phyloP scores from a whole-genome alignment of 2,329 filamentous ascomycete species.

The Colletotrichum zoysiae region DNA sequence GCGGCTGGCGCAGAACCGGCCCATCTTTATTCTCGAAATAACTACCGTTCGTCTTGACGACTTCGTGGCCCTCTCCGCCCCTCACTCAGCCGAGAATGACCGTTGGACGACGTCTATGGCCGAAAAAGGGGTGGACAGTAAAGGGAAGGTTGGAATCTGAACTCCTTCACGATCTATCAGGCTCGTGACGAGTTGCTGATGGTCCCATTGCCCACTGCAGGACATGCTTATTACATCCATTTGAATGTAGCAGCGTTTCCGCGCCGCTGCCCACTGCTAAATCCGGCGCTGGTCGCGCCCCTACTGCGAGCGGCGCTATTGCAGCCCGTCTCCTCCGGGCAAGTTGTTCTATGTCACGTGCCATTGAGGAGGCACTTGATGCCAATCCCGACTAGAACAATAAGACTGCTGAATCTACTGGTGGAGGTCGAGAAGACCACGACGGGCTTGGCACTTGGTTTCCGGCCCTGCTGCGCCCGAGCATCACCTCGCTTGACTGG shows the following conservation, averaged over 20 bases:
- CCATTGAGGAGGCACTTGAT: neutral
- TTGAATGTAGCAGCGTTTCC: no score
- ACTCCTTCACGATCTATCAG: no score
- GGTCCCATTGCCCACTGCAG: no score
- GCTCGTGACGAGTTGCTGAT: no score
- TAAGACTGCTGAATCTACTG: neutral
- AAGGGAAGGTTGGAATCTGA: no score
- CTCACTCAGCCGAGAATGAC: neutral
- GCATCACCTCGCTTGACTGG: neutral
- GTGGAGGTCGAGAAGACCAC: neutral
- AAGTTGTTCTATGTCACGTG: neutral
- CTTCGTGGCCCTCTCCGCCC: neutral
- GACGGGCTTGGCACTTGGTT: neutral
- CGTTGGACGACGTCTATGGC: neutral
- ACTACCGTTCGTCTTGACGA: neutral
- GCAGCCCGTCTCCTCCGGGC: no score
- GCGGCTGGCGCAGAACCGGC: neutral
- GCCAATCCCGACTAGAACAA: neutral
- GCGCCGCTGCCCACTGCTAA: no score
- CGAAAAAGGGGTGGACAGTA: neutral
- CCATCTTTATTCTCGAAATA: neutral
- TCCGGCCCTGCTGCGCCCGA: neutral
- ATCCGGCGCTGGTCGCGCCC: no score
- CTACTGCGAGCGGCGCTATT: no score
- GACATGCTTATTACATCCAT: no score